A percentile compares a stretch with the other conserved stretches of the same genome.
Conservation (phyloP, 2,329 filamentous ascomycete genomes). For the Penicillium aurantiogriseum region DNA sequence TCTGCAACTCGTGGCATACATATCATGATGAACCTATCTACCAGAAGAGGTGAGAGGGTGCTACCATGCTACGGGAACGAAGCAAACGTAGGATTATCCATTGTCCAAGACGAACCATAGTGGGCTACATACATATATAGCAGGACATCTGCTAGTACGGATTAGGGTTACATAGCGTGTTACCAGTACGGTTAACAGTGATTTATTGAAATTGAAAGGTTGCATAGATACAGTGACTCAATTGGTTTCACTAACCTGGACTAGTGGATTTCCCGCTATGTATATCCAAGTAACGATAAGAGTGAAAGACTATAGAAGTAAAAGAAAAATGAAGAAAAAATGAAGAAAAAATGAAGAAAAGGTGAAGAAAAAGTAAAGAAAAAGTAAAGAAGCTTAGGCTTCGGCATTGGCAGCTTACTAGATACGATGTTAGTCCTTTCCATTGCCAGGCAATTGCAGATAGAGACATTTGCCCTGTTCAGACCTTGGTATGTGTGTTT, state of each 20-base stretch:
- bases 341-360: not conserved
- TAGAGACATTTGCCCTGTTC: no score
- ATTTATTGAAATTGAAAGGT: not conserved
- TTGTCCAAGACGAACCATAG: not conserved
- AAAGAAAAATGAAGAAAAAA: not conserved
- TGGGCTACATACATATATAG: not conserved
- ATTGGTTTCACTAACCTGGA: not conserved
- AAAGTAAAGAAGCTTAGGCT: not conserved
- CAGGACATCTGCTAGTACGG: not conserved
- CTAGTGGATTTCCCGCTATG: not conserved
- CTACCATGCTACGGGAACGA: not conserved
- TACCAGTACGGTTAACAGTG: not conserved
- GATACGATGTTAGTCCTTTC: not conserved
- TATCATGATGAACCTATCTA: not conserved
- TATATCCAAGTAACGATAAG: not conserved
- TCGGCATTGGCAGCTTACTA: not conserved
- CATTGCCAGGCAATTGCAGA: not conserved
- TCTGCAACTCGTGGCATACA: not conserved
- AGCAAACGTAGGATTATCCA: not conserved
- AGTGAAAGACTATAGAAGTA: not conserved
- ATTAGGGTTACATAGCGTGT: not conserved
- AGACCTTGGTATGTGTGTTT: no score
- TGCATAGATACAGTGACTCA: not conserved
- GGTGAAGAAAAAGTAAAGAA: not conserved
- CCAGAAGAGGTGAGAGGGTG: not conserved